A percentile compares a stretch with the other conserved stretches of the same genome.
phyloP scores from a whole-genome alignment of 2,329 filamentous ascomycete genomes.

The Ophiosphaerella narmari region DNA sequence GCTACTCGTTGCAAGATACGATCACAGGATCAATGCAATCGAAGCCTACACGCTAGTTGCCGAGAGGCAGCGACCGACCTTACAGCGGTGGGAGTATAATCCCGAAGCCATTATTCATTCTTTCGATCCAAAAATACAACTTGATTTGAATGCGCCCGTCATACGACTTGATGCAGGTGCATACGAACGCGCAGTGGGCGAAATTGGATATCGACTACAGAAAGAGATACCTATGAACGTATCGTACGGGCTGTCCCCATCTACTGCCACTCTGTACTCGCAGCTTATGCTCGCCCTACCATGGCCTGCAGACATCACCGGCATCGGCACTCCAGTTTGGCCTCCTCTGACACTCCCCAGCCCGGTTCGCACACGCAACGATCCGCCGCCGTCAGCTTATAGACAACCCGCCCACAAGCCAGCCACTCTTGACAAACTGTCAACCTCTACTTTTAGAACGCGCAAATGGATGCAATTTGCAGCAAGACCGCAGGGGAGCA shows the following conservation, averaged over 20 bases:
- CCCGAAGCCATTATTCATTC: conserved; percentile 69
- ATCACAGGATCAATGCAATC: conserved; percentile 73
- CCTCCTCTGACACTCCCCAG: conserved; percentile 74
- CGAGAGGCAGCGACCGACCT: conserved; percentile 59
- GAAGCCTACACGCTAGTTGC: conserved; percentile 79
- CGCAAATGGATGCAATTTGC: conserved; percentile 75
- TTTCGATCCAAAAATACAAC: conserved; percentile 70
- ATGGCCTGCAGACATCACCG: conserved; percentile 50
- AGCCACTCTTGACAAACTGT: conserved; percentile 62
- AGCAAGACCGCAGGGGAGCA: conserved; percentile 31
- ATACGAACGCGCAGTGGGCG: conserved; percentile 27
- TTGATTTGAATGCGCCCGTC: conserved; percentile 77
- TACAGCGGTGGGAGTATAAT: conserved; percentile 69
- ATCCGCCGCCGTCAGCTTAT: conserved; percentile 49
- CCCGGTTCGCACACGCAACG: conserved; percentile 59
- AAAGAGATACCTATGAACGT: conserved; percentile 59
- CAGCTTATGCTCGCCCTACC: conserved; percentile 69
- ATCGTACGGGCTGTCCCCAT: conserved; percentile 18
- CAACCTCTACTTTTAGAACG: conserved; percentile 72
- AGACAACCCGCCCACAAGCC: conserved; percentile 56
- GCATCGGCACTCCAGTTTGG: conserved; percentile 62
- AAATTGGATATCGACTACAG: conserved; percentile 48
- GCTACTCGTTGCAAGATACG: conserved; percentile 76
- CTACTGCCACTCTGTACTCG: conserved; percentile 58
- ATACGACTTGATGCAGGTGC: conserved; percentile 46